Percentiles rank a stretch among this genome's conserved stretches.
phyloP scores from a whole-genome alignment of 371 early-diverging fungal genomes.

The Mortierella sp. region DNA sequence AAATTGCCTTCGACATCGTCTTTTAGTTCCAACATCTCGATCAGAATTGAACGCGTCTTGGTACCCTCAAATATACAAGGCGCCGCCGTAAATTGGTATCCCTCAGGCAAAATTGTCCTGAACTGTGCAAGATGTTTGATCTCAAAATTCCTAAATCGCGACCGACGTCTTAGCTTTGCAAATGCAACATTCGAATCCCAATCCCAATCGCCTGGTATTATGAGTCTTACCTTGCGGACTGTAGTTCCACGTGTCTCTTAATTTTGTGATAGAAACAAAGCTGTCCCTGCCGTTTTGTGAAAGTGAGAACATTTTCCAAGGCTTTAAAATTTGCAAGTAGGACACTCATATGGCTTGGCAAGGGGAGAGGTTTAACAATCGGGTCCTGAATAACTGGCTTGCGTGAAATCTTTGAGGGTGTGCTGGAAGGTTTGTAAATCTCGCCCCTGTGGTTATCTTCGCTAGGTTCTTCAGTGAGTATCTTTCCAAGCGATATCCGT shows the following conservation, averaged over 20 bases:
- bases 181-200: background rate
- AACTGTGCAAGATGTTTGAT: constrained; percentile 53
- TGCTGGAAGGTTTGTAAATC: background rate
- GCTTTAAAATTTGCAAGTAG: constrained; percentile 37
- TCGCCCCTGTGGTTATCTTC: constrained; percentile 1
- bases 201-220: background rate
- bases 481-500: background rate
- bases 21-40: constrained; percentile 27
- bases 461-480: constrained; percentile 1
- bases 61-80: constrained; percentile 39
- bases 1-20: constrained; percentile 20
- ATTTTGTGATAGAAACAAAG: constrained; percentile 44
- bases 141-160: constrained; percentile 44
- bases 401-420: constrained; percentile 11
- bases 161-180: too few relatives aligned
- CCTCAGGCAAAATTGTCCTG: constrained; percentile 50
- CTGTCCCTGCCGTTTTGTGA: constrained; percentile 35
- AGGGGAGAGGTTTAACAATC: constrained; percentile 9
- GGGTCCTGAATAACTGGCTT: constrained; percentile 7
- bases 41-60: constrained; percentile 33
- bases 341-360: constrained; percentile 39
- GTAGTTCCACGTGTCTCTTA: constrained; percentile 42
- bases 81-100: constrained; percentile 25
- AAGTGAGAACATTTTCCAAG: constrained; percentile 23
- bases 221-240: constrained; percentile 27